Percentiles rank a stretch among this genome's conserved stretches.
Conservation (phyloP, 2,329 filamentous ascomycete genomes). For the Claviceps sp. region DNA sequence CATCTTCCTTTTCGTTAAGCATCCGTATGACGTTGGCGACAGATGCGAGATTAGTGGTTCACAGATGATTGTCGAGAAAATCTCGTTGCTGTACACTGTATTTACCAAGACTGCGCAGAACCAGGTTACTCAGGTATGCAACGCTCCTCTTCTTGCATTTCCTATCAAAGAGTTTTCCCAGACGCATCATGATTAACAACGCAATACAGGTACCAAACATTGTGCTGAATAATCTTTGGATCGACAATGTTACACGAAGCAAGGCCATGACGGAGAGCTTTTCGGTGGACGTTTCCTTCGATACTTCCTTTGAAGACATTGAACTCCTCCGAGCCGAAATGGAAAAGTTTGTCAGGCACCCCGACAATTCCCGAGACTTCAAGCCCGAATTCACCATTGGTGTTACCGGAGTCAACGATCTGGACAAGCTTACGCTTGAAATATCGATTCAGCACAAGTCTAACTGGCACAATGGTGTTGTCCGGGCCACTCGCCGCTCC, state of each 20-base stretch:
- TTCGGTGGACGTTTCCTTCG: conserved; percentile 67
- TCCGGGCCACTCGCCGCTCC: conserved; percentile 69
- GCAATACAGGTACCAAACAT: conserved; percentile 73
- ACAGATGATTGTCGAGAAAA: conserved; percentile 76
- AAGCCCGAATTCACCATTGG: conserved; percentile 69
- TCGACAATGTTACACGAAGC: conserved; percentile 85
- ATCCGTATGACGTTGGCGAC: conserved; percentile 92
- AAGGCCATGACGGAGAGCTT: conserved; percentile 85
- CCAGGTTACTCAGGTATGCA: conserved; percentile 50
- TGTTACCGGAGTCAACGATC: conserved; percentile 64
- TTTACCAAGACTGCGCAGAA: conserved; percentile 75
- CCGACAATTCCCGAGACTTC: conserved; percentile 87
- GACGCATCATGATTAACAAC: background rate
- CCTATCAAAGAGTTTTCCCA: background rate
- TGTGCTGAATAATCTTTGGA: conserved; percentile 79
- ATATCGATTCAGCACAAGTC: conserved; percentile 85
- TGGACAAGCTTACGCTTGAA: conserved; percentile 76
- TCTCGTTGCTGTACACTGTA: conserved; percentile 84
- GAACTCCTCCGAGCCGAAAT: conserved; percentile 76
- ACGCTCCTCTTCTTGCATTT: background rate
- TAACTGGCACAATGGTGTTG: conserved; percentile 77
- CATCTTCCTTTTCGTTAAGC: conserved; percentile 98
- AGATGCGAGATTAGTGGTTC: conserved; percentile 67
- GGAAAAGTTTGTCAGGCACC: conserved; percentile 66
- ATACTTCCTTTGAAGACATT: conserved; percentile 80